Evolutionary conservation across 208 protist genomes (phyloP), one percentile per base, ranked within the genome.

Genomic region (Porcisia hertigi): DNA sequence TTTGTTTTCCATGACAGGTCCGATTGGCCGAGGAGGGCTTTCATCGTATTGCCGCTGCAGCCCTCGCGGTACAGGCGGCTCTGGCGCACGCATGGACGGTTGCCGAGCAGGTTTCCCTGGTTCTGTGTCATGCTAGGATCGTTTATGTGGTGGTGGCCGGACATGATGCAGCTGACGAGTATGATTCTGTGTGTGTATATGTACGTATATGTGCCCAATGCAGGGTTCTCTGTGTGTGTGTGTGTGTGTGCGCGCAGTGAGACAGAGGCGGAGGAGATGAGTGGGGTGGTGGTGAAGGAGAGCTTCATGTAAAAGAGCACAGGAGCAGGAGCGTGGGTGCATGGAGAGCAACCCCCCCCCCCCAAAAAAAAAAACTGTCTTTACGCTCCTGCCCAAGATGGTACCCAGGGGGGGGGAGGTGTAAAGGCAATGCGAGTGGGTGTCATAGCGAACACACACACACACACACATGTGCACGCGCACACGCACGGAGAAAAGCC

Each of bases 41-140:
- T 97, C 93, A 97, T 97, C 11, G 70, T 79, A 71, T 97, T 97
- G 30, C 93, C 93, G 67, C 90, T 88, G 60, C 83, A 84, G 55
- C 91, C 85, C 74, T 95, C 88, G 23, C 93, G 86, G 84, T 94
- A 95, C 18, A 94, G 81, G 23, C 85, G 81, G 59, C 86, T 94
- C 83, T 97, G 93, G 5, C 93, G 91, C n/a, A 97, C 93, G 71
- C 93, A 96, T 3, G 93, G 91, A n/a, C 93, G 87, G 69, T 93
- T 87, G 57, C 93, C 93, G 43, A 97, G 83, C 39, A 92, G 69
- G 89, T 97, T 97, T 72, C 90, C 91, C 80, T 95, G 90, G 69
- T 97, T 97, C 77, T 95, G 90, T 16, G 93, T 94, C 52, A 92
- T 79, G 66, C 72, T 80, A 3, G 88, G 86, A 72, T 90, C 88